Percentiles rank a stretch among this genome's conserved stretches.
phyloP scores from a whole-genome alignment of 2,329 filamentous ascomycete species.

The Penicillium sp. region DNA sequence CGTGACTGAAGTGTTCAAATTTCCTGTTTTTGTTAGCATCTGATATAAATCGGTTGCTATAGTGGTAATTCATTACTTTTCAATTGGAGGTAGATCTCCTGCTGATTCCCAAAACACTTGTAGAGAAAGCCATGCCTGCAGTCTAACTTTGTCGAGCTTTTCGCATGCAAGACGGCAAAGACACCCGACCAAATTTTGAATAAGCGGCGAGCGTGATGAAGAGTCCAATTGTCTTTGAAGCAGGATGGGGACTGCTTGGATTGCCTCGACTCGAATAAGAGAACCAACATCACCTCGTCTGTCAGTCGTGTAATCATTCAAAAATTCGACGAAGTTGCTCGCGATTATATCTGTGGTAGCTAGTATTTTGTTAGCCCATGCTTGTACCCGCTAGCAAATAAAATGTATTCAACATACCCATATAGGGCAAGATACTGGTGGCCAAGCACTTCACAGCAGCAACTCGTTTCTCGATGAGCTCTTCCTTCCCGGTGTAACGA shows the following conservation, averaged over 20 bases:
- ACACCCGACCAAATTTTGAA: constrained; percentile 35
- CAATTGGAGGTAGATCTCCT: constrained; percentile 33
- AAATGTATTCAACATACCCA: constrained; percentile 27
- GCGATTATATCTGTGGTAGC: constrained; percentile 30
- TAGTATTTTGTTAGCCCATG: constrained; percentile 21
- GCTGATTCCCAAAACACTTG: constrained; percentile 40
- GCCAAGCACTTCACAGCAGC: constrained; percentile 41
- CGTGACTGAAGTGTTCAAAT: constrained; percentile 46
- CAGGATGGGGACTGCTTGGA: constrained; percentile 58
- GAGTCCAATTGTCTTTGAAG: constrained; percentile 20
- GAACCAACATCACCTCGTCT: constrained; percentile 88
- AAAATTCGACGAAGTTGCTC: constrained; percentile 35
- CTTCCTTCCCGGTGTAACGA: constrained; percentile 35
- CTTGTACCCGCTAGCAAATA: no score
- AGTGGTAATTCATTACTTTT: constrained; percentile 40
- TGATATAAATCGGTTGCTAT: not conserved
- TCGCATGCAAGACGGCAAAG: constrained; percentile 73
- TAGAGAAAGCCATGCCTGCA: constrained; percentile 48
- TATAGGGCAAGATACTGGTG: constrained; percentile 36
- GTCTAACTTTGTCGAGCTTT: constrained; percentile 83
- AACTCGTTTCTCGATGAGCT: constrained; percentile 42
- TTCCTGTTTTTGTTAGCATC: constrained; percentile 27
- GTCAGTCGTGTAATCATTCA: constrained; percentile 90
- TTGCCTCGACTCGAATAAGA: constrained; percentile 74
- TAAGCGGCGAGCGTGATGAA: constrained; percentile 12